phyloP scores from a whole-genome alignment of 495 filamentous ascomycete species.

The Corynascus novoguineensis region DNA sequence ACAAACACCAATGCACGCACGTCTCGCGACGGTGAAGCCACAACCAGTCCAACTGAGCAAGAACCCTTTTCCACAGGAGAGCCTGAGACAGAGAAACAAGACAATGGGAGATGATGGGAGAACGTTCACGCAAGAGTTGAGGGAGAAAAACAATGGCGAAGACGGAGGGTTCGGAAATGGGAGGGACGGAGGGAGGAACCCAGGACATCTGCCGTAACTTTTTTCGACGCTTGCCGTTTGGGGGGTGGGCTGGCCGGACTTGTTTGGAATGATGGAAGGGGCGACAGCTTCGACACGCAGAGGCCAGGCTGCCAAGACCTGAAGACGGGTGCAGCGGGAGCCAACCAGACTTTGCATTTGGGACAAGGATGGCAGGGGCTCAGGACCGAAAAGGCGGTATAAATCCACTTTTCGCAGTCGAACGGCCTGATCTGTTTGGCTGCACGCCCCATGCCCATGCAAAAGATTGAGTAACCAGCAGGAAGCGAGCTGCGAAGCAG shows the following conservation, averaged over 20 bases:
- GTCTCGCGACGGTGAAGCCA: background rate
- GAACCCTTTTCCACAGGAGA: background rate
- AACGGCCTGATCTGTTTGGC: slow-evolving; percentile 13
- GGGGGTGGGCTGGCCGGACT: slow-evolving; percentile 12
- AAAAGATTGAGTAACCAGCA: slow-evolving; percentile 8
- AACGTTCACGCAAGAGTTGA: slow-evolving; percentile 1
- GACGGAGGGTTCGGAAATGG: slow-evolving; percentile 25
- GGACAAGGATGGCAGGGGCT: slow-evolving; percentile 10
- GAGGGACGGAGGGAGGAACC: slow-evolving; percentile 12
- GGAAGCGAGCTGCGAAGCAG: slow-evolving; percentile 4
- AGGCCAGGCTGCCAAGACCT: slow-evolving; percentile 19
- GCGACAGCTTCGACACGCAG: slow-evolving; percentile 25
- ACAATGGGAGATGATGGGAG: background rate
- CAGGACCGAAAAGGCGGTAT: slow-evolving; percentile 30
- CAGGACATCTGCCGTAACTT: slow-evolving; percentile 21
- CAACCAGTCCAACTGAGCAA: background rate
- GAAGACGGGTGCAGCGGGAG: slow-evolving; percentile 10
- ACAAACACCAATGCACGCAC: slow-evolving; percentile 13
- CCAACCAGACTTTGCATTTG: background rate
- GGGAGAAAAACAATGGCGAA: slow-evolving; percentile 11
- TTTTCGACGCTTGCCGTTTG: slow-evolving; percentile 29
- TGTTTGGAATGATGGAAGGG: slow-evolving; percentile 28
- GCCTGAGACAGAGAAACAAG: background rate
- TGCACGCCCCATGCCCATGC: slow-evolving; percentile 14
- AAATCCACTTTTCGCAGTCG: slow-evolving; percentile 17